Base-by-base conservation (phyloP, 2,329 filamentous ascomycete genomes). In the Chaetomium sp. region DNA sequence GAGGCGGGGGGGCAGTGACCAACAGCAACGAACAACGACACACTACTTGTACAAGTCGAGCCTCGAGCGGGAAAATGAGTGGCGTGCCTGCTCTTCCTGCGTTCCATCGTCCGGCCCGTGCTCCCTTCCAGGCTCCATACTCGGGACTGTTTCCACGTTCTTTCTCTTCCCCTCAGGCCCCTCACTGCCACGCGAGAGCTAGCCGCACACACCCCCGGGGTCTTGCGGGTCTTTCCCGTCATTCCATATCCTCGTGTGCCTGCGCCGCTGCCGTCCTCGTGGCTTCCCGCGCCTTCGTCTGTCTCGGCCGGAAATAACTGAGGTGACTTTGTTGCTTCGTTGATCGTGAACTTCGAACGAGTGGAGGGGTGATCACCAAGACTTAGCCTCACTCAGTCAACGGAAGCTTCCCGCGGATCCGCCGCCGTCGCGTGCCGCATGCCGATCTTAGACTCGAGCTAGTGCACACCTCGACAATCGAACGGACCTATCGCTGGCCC, bases 211-310 rank as follows among this genome's bases (percentile, higher is more conserved):
- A 35, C 33, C 33, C 33, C 10, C 10, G 31, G 8, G 25, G 16
- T 19, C 25, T 55, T 61, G 49, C 45, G 31, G 23, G 4, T 57
- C 49, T 50, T 62, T 53, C 38, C 38, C 38, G 19, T 42, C 33
- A 9, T 35, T 13, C 4, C 31, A 5, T 33, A 54, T 58, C 51
- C 53, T 57, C 25, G 31, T 21, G 58, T 56, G 57, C 62, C 57
- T 56, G 56, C 56, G 27, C 56, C 49, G 56, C 50, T n/a, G 5
- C 56, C 49, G 21, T 64, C 57, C 53, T 58, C 61, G 55, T 58
- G 55, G 62, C 56, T 58, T 57, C 53, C 50, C 35, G 35, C 31
- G 3, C 9, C 4, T n/a, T n/a, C 54, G 23, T 61, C 61, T 61
- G 63, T 65, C 63, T 61, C 58, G 55, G 21, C 31, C 29, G 38